Base-by-base conservation (phyloP, 2,329 filamentous ascomycete species). In the Knufia fluminis region DNA sequence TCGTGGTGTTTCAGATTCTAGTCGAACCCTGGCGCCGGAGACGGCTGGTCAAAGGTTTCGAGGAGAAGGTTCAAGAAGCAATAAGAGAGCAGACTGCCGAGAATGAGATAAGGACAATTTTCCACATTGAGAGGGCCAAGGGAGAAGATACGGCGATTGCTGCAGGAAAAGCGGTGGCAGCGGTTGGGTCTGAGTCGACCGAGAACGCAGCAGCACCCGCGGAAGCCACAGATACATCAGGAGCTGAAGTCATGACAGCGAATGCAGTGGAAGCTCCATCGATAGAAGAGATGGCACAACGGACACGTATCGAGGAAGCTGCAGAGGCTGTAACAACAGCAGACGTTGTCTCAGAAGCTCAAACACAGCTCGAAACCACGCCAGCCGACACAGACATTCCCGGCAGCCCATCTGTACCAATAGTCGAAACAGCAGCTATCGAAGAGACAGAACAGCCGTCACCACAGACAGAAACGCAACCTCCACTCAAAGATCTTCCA, bases 11-110 rank as follows among this genome's bases (percentile, higher is more conserved):
- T 59, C 83, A 96, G 68, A 83, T 94, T 59, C 80, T 92, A 17
- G 83, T 95, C 53, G 91, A 98, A 74, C 92, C 92, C 3, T 97
- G 91, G 88, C 81, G 89, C 59, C 75, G 92, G 59, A 76, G 73
- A 62, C 75, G 88, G 60, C 77, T 98, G 54, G 87, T 97, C 51
- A 80, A 77, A 58, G 90, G 85, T 20, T 87, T 92, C 59, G 85
- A 88, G 57, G 84, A 87, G 59, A 82, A 89, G 66, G 83, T 89
- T 50, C 74, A 77, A 54, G 76, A 78, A 58, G 80, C 81, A 1
- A 64, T 86, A 46, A 84, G 86, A 61, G 84, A 87, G 64, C 80
- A 83, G 68, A 76, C 79, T 20, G 26, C 41, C 14, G 22, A 46
- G 46, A 26, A 36, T 16, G 46, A 47, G 24, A 9, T 33, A 17